Conservation (phyloP, 108 stramenopile species). For the Conticribra weissflogii region DNA sequence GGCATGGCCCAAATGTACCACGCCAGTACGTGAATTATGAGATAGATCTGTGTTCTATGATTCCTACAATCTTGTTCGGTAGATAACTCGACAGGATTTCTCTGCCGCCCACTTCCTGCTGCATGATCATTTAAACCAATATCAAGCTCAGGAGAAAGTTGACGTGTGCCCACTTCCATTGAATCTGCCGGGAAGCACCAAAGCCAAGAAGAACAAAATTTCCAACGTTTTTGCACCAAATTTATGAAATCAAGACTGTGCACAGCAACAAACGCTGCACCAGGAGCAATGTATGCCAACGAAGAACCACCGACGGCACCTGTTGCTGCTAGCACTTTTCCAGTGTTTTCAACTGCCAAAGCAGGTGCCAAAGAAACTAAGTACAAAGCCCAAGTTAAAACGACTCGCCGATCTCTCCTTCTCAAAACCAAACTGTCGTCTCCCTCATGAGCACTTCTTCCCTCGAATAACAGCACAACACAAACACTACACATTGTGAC, state of each 20-base stretch:
- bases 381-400: slow-evolving; percentile 44
- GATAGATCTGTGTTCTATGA: not conserved
- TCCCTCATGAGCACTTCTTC: slow-evolving; percentile 82
- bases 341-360: slow-evolving; percentile 27
- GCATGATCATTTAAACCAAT: not conserved
- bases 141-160: too few species aligned
- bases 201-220: slow-evolving; percentile 12
- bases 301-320: slow-evolving; percentile 40
- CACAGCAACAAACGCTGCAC: slow-evolving; percentile 40
- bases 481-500: too few species aligned
- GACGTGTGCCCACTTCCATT: not conserved
- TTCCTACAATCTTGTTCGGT: not conserved
- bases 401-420: not conserved
- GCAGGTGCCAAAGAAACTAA: slow-evolving; percentile 39
- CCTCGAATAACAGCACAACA: slow-evolving; percentile 77
- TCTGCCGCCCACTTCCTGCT: not conserved
- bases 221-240: slow-evolving; percentile 29
- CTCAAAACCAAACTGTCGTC: not conserved
- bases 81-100: not conserved
- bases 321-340: slow-evolving; percentile 38
- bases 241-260: slow-evolving; percentile 26
- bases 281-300: slow-evolving; percentile 50
- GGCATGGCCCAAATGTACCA: slow-evolving; percentile 53
- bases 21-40: not conserved
- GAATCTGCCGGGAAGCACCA: not conserved